A percentile compares a stretch with the other conserved stretches of the same genome.
Evolutionary conservation across 1,284 basidiomycete species (phyloP).

Genomic region (Apiotrichum mycotoxinovorans): DNA sequence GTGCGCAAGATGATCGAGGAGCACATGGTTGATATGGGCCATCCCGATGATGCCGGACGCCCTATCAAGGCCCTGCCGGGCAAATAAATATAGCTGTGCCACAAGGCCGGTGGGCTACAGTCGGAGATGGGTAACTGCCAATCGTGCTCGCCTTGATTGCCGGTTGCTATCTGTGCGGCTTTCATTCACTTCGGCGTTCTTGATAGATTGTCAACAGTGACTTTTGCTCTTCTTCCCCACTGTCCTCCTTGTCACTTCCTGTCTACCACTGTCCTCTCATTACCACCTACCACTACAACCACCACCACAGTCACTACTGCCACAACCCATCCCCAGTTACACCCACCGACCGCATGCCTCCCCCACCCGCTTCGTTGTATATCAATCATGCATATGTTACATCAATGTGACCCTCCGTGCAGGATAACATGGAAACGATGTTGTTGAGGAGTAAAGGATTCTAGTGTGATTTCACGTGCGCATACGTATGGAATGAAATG

Average conservation of each 20-base stretch:
- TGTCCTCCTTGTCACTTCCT: background rate
- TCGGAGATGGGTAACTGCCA: too few relatives aligned
- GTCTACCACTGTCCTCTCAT: background rate
- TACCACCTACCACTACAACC: background rate
- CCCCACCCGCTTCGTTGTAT: constrained; percentile 12
- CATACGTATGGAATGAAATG: background rate
- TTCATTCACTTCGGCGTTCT: too few relatives aligned
- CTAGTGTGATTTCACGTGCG: background rate
- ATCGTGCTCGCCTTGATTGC: too few relatives aligned
- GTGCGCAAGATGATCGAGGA: constrained; percentile 67
- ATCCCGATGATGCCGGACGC: constrained; percentile 50
- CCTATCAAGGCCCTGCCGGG: constrained; percentile 7
- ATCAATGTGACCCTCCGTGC: constrained; percentile 3
- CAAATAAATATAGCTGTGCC: constrained; percentile 6
- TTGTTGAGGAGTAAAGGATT: background rate
- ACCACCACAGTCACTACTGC: background rate
- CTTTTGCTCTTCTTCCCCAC: too few relatives aligned
- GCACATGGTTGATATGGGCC: constrained; percentile 60
- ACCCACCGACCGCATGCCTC: background rate
- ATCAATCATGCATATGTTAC: constrained; percentile 20
- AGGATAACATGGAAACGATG: background rate
- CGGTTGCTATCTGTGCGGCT: too few relatives aligned
- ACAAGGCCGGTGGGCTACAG: too few relatives aligned
- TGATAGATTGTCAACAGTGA: too few relatives aligned
- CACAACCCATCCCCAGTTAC: too few relatives aligned